A percentile compares a stretch with the other conserved stretches of the same genome.
These are phyloP conservation scores for Neonectria ditissima DNA, from an alignment of 2,329 filamentous ascomycete species.

Conservation along the genomic window DNA sequence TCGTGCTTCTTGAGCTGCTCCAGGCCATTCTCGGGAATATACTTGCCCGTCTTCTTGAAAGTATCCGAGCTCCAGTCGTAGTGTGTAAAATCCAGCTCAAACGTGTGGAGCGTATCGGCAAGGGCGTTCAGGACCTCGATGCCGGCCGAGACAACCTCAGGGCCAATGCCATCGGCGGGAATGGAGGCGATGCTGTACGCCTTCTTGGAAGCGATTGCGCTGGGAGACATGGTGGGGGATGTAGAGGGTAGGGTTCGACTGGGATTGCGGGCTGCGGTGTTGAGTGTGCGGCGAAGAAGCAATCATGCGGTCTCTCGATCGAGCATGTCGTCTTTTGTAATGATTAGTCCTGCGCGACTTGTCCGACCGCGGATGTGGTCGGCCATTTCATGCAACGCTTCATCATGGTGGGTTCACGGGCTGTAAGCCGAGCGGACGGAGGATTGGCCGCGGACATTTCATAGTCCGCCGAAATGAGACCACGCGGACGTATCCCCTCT, in stretches of 20 bases:
- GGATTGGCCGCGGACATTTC: conserved; percentile 30
- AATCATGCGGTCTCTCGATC: conserved; percentile 13
- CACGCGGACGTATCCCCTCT: conserved; percentile 5
- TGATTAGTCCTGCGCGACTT: neutral
- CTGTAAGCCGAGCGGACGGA: conserved; percentile 24
- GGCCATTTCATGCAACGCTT: conserved; percentile 27
- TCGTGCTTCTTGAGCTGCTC: conserved; percentile 57
- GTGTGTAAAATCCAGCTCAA: conserved; percentile 70
- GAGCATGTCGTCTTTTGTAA: conserved; percentile 31
- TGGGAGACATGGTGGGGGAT: conserved; percentile 40
- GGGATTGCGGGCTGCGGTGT: conserved; percentile 1
- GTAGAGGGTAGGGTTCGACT: neutral
- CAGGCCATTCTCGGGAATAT: conserved; percentile 52
- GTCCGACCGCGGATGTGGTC: conserved; percentile 23
- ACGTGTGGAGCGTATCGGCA: conserved; percentile 63
- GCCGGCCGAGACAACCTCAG: conserved; percentile 70
- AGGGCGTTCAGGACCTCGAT: conserved; percentile 71
- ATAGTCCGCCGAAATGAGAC: conserved; percentile 19
- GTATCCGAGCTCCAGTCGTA: conserved; percentile 76
- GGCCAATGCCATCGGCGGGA: conserved; percentile 72
- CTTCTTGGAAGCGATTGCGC: conserved; percentile 41
- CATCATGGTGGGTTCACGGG: conserved; percentile 7
- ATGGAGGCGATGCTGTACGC: conserved; percentile 69
- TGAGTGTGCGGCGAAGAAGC: conserved; percentile 15
- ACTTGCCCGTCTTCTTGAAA: conserved; percentile 74